Base-by-base conservation (phyloP, 2,329 filamentous ascomycete species). In the Catunica adiposa region DNA sequence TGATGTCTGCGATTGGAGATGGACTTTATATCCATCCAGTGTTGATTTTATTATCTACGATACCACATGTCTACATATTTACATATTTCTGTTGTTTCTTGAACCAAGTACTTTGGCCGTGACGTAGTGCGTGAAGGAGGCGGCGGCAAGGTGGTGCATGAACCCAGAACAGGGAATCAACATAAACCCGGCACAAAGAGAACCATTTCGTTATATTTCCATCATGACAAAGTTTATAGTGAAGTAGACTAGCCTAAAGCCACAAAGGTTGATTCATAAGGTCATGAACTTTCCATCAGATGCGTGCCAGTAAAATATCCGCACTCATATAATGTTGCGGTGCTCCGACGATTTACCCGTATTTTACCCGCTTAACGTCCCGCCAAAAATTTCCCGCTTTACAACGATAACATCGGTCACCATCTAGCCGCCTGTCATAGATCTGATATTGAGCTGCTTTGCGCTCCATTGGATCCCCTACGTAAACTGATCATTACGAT, bases 391-490 rank as follows among this genome's bases (percentile, higher is more conserved):
- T 59, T 55, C 37, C 58, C 56, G 29, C 53, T 58, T 48, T 56
- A 48, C 53, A 22, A 46, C 42, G 22, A 48, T 22, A 23, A 9
- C 44, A 40, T 26, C 20, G 34, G 57, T 42, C 42, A 54, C 58
- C 51, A 55, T 53, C 55, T 14, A 22, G 22, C 9, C 14, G 11
- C 40, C 22, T n/a, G 22, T 48, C 2, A 3, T 25, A 8, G 11
- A 23, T 48, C 22, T 61, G 60, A 31, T 54, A 60, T 56, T 50
- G 62, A 58, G 58, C 61, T 34, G 61, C 56, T 58, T 60, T 50
- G 34, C 29, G 55, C 58, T 61, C 60, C 57, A 62, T 23, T 40
- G n/a, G 15, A 15, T 34, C 8, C 25, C 11, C n/a, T 25, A 2
- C 5, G 8, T 15, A 23, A 48, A 48, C 20, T 15, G 11, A 25